Percentiles rank a stretch among this genome's conserved stretches.
Conservation (phyloP, 306 rosid genomes). For the Glycine tomentella region DNA sequence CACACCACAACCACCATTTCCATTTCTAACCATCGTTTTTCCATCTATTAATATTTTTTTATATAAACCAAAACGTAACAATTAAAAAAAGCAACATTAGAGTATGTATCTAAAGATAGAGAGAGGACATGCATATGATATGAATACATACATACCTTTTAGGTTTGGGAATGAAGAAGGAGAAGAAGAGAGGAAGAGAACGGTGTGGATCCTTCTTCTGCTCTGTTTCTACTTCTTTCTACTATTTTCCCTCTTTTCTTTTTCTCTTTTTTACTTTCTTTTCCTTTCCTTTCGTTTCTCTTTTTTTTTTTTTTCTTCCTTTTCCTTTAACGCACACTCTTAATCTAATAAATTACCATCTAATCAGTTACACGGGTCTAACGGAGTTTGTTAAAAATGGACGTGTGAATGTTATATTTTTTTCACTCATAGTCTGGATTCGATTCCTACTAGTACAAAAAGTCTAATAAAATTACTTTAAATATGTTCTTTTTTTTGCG, state of each 20-base stretch:
- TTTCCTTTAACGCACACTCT: no score
- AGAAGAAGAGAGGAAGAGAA: background rate
- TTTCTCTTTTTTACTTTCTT: background rate
- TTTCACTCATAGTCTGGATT: no score
- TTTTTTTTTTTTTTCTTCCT: no score
- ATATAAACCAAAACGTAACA: background rate
- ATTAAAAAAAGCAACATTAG: background rate
- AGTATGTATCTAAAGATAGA: background rate
- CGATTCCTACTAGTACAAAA: no score
- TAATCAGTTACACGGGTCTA: no score
- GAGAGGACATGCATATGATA: no score
- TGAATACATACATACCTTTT: constrained; percentile 5
- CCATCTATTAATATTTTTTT: no score
- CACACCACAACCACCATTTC: no score
- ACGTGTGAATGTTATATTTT: no score
- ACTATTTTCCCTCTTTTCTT: background rate
- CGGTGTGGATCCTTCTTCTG: constrained; percentile 9
- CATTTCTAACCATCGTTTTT: background rate
- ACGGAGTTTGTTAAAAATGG: no score
- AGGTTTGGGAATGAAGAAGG: background rate
- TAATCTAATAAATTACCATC: background rate
- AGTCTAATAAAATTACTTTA: no score
- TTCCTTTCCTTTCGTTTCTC: background rate
- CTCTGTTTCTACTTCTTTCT: background rate
- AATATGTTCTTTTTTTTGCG: no score